phyloP scores from a whole-genome alignment of 2,329 filamentous ascomycete species.

The Pseudofabraea citricarpa region DNA sequence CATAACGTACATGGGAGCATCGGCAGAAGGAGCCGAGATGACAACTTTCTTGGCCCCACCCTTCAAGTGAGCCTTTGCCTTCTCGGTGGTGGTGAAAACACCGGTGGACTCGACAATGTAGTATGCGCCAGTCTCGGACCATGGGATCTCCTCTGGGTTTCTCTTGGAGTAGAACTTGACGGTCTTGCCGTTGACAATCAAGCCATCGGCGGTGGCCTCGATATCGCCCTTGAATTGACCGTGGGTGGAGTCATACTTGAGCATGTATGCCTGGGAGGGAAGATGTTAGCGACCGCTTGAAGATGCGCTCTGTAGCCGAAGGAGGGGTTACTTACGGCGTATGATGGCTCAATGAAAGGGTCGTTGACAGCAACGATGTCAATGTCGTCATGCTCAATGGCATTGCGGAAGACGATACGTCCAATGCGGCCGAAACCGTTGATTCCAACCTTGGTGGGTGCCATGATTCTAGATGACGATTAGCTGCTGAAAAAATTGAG shows the following conservation, averaged over 20 bases:
- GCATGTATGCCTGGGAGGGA: constrained; percentile 81
- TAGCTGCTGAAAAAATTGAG: constrained; percentile 8
- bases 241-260: constrained; percentile 98
- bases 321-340: constrained; percentile 72
- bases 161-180: constrained; percentile 93
- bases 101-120: constrained; percentile 98
- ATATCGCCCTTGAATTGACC: constrained; percentile 93
- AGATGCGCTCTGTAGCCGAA: not conserved
- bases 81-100: constrained; percentile 98
- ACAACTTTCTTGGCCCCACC: constrained; percentile 98
- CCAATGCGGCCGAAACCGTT: constrained; percentile 99
- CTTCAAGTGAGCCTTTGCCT: constrained; percentile 90
- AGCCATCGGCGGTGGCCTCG: constrained; percentile 60
- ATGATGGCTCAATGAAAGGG: constrained; percentile 96
- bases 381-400: constrained; percentile 82
- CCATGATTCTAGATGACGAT: constrained; percentile 37
- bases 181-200: constrained; percentile 90
- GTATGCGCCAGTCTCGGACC: constrained; percentile 78
- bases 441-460: constrained; percentile 78
- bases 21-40: constrained; percentile 87
- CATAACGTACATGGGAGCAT: constrained; percentile 99
- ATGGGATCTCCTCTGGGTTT: constrained; percentile 86
- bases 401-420: constrained; percentile 98
- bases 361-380: constrained; percentile 97
- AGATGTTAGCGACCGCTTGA: constrained; percentile 10